Evolutionary conservation across 306 rosid genomes (phyloP).

Genomic region (Cicer yamashitae): DNA sequence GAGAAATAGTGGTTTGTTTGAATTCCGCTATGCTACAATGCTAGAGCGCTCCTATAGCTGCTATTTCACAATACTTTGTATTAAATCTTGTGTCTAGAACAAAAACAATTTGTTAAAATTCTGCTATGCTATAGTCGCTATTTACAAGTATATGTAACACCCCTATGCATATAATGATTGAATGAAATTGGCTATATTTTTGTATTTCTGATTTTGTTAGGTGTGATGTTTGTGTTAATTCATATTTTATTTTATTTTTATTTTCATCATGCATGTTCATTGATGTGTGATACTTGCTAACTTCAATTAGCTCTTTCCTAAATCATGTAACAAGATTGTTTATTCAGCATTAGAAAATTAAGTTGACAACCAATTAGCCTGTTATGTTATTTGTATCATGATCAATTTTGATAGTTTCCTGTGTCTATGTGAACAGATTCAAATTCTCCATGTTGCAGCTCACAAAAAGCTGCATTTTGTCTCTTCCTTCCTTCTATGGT

Average conservation of each 20-base stretch:
- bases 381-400: neutral
- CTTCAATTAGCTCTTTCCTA: neutral
- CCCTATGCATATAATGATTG: neutral
- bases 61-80: no score
- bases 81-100: no score
- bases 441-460: neutral
- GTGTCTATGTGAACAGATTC: constrained; percentile 8
- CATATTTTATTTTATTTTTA: no score
- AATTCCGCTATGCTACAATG: no score
- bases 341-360: neutral
- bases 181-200: neutral
- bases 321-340: constrained; percentile 6
- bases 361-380: neutral
- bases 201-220: no score
- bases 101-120: no score
- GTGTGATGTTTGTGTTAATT: no score
- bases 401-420: neutral
- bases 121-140: no score
- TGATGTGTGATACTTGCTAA: neutral
- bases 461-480: neutral
- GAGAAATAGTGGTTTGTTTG: no score
- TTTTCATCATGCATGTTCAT: neutral
- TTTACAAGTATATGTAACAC: neutral
- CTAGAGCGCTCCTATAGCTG: no score
- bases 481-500: neutral